Base-by-base conservation (phyloP, 805 yeast genomes). In the Spathaspora arborariae region DNA sequence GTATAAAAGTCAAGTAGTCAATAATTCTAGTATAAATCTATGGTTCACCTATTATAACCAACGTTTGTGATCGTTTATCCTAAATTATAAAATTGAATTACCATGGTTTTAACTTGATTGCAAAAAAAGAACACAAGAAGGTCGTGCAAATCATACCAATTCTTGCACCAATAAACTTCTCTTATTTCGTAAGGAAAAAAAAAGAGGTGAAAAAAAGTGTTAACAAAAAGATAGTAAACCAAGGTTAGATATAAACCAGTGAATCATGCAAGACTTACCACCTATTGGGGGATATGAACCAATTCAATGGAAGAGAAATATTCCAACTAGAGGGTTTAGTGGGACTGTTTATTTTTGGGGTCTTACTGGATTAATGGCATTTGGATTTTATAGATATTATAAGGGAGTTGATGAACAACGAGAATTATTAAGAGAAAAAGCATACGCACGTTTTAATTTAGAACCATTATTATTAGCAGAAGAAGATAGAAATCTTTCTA, bases 281-380 rank as follows among this genome's bases (percentile, higher is more conserved):
- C 96, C 96, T 48, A 73, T 79, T 57, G 88, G 87, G 47, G 96
- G 96, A 51, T 88, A 88, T 59, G 90, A 85, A 53, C 85, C 86
- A 39, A 79, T 88, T 50, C 96, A 88, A 70, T 88, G 96, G 96
- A 85, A 84, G 70, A 80, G 96, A 63, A 84, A 88, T 65, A 68
- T 88, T 42, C 96, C 96, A 20, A 71, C 92, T 2, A 75, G 96
- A 55, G 96, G 96, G 2, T 88, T 88, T 70, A 74, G 92, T 48
- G 94, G 95, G 13, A 70, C 80, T 38, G 73, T 86, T 39, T 88
- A 84, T 71, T 75, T 88, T 50, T 80, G 79, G 60, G 79, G 84
- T 33, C 63, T 87, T 49, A 71, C 80, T 36, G 86, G 80, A 8
- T 59, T 84, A 61, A 78, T 87, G 63, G 74, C 81, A 2, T 85